Percentiles rank a stretch among this genome's conserved stretches.
Evolutionary conservation across 192 early-diverging fungal species (phyloP).

Genomic region (Coemansia sp.): DNA sequence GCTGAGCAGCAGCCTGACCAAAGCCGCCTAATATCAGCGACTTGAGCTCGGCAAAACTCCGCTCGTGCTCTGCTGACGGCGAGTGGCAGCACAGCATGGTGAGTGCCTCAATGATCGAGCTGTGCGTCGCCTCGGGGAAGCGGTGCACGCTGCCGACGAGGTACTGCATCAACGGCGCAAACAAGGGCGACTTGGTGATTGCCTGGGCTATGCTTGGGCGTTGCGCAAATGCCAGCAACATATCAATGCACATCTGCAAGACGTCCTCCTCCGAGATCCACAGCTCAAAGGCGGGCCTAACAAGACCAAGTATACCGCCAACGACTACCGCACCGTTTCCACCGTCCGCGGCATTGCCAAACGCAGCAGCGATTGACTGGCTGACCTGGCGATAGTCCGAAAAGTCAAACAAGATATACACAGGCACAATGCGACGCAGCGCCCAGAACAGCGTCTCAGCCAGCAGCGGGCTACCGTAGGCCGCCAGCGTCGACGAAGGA

Average conservation of each 20-base stretch:
- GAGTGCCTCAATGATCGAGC: slow-evolving; percentile 48
- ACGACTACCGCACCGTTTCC: slow-evolving; percentile 31
- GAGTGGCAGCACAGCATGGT: slow-evolving; percentile 41
- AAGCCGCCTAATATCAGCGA: slow-evolving; percentile 26
- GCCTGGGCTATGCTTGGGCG: slow-evolving; percentile 35
- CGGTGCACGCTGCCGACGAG: slow-evolving; percentile 33
- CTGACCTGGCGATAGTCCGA: slow-evolving; percentile 40
- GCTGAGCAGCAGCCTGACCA: slow-evolving; percentile 8
- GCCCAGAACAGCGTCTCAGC: slow-evolving; percentile 53
- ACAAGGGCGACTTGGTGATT: slow-evolving; percentile 30
- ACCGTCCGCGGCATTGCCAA: slow-evolving; percentile 28
- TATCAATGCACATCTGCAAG: slow-evolving; percentile 45
- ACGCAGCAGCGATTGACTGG: slow-evolving; percentile 26
- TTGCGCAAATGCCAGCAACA: slow-evolving; percentile 40
- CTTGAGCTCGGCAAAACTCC: slow-evolving; percentile 36
- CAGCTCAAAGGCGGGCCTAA: slow-evolving; percentile 37
- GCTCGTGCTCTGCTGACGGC: slow-evolving; percentile 25
- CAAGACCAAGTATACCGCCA: slow-evolving; percentile 28
- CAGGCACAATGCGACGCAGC: slow-evolving; percentile 43
- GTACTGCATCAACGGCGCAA: slow-evolving; percentile 35
- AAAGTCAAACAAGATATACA: slow-evolving; percentile 37
- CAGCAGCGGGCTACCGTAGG: slow-evolving; percentile 43
- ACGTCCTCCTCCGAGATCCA: slow-evolving; percentile 52
- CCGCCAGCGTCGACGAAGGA: slow-evolving; percentile 19
- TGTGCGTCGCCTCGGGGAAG: slow-evolving; percentile 50